Evolutionary conservation across 257 asterid genomes (phyloP).

Genomic region (Catharanthus roseus): DNA sequence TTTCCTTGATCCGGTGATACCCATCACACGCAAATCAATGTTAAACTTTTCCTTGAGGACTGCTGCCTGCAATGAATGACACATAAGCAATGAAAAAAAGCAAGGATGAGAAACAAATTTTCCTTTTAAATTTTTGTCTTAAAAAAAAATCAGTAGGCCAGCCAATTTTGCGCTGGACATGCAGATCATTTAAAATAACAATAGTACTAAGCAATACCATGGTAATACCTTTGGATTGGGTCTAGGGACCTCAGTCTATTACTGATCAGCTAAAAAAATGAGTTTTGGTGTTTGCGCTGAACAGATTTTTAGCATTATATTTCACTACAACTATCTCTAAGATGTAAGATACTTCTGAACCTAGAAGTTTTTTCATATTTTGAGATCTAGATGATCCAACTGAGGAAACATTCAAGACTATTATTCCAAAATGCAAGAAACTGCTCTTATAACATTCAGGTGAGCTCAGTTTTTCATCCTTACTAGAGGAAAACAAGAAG

Average conservation of each 20-base stretch:
- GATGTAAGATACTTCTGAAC: background rate
- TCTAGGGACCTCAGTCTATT: too few species aligned
- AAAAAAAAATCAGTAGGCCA: background rate
- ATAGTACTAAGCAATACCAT: background rate
- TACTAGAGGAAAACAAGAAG: background rate
- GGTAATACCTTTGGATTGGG: background rate
- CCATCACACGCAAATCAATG: constrained; percentile 95
- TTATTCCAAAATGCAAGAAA: background rate
- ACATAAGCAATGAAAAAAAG: background rate
- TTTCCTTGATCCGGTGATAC: constrained; percentile 66
- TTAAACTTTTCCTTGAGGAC: constrained; percentile 89
- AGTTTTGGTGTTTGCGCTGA: background rate
- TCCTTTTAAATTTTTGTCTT: background rate
- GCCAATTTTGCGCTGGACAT: background rate
- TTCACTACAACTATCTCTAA: background rate
- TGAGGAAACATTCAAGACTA: background rate
- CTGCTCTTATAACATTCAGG: background rate
- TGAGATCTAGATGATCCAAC: background rate
- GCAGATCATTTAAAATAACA: background rate
- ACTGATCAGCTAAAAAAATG: too few species aligned
- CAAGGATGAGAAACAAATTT: background rate
- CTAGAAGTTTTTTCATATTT: background rate
- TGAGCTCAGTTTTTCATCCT: background rate
- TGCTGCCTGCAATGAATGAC: constrained; percentile 60
- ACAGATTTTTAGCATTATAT: background rate